phyloP scores from a whole-genome alignment of 1,139 yeast genomes.

The Debaryomyces singareniensis region DNA sequence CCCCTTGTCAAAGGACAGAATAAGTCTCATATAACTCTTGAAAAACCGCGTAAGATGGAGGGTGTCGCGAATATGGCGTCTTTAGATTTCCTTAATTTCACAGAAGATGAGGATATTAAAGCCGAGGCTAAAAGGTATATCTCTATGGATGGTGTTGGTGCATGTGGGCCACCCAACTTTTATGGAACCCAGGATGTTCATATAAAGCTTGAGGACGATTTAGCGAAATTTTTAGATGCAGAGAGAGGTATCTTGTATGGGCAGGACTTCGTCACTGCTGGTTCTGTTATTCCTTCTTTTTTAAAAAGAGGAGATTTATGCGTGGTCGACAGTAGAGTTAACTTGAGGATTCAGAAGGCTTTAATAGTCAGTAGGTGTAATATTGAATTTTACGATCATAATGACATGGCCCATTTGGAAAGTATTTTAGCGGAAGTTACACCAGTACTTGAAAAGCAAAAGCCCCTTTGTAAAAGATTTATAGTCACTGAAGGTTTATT shows the following conservation, averaged over 20 bases:
- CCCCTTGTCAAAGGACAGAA: slow-evolving; percentile 60
- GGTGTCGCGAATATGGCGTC: slow-evolving; percentile 59
- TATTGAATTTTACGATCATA: slow-evolving; percentile 79
- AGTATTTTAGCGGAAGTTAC: slow-evolving; percentile 56
- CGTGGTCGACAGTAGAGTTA: slow-evolving; percentile 79
- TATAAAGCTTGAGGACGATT: slow-evolving; percentile 67
- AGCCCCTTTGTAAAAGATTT: slow-evolving; percentile 79
- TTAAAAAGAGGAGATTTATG: slow-evolving; percentile 92
- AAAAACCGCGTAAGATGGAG: slow-evolving; percentile 9
- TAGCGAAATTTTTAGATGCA: slow-evolving; percentile 68
- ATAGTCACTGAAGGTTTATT: slow-evolving; percentile 88
- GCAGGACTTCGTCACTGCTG: slow-evolving; percentile 84
- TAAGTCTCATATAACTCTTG: slow-evolving; percentile 38
- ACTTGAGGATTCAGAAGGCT: slow-evolving; percentile 81
- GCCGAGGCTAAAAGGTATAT: slow-evolving; percentile 57
- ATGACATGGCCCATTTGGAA: slow-evolving; percentile 79
- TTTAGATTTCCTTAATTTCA: slow-evolving; percentile 56
- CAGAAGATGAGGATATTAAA: slow-evolving; percentile 39
- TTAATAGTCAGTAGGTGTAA: slow-evolving; percentile 81
- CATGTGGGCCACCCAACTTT: slow-evolving; percentile 98
- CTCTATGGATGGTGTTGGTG: slow-evolving; percentile 83
- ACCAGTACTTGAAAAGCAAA: slow-evolving; percentile 57
- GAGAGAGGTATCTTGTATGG: slow-evolving; percentile 84
- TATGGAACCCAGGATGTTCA: slow-evolving; percentile 96
- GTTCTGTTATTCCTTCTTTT: slow-evolving; percentile 97